Conservation (phyloP, 257 asterid genomes). For the Solanum pinnatisectum region DNA sequence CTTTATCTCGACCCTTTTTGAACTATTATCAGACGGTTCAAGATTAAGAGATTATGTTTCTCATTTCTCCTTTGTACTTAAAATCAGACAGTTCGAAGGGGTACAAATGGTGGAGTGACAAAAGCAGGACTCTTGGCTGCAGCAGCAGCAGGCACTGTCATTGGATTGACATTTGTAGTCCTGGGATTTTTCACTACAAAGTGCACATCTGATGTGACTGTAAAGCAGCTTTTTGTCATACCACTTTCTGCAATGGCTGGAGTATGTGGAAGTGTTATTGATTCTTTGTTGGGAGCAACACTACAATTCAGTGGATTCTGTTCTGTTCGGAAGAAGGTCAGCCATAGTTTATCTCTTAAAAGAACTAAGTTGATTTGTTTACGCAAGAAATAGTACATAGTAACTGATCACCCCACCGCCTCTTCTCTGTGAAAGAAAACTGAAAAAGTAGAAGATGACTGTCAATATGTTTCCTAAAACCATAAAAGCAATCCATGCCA, state of each 20-base stretch:
- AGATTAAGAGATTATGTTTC: not conserved
- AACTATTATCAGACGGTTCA: not conserved
- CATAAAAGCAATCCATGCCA: not conserved
- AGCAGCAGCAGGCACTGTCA: constrained; percentile 66
- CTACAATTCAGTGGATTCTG: constrained; percentile 91
- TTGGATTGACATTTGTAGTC: constrained; percentile 61
- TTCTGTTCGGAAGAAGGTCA: constrained; percentile 83
- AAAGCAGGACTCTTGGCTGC: constrained; percentile 82
- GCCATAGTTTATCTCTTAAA: not conserved
- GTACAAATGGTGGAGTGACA: constrained; percentile 95
- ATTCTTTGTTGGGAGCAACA: constrained; percentile 92
- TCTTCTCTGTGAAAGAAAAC: not conserved
- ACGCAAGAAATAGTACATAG: not conserved
- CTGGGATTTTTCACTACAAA: constrained; percentile 58
- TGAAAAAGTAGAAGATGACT: not conserved
- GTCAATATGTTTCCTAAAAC: not conserved
- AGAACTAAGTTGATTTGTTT: not conserved
- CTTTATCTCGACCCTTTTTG: not conserved
- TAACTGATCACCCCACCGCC: not conserved
- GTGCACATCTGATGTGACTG: constrained; percentile 39
- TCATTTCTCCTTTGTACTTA: not conserved
- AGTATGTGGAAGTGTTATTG: constrained; percentile 70
- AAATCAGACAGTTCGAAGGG: constrained; percentile 78
- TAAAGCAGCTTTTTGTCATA: constrained; percentile 65
- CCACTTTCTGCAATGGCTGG: constrained; percentile 84